These are phyloP conservation scores for Diplogelasinospora grovesii DNA, from an alignment of 495 filamentous ascomycete genomes.

Conservation along the genomic window DNA sequence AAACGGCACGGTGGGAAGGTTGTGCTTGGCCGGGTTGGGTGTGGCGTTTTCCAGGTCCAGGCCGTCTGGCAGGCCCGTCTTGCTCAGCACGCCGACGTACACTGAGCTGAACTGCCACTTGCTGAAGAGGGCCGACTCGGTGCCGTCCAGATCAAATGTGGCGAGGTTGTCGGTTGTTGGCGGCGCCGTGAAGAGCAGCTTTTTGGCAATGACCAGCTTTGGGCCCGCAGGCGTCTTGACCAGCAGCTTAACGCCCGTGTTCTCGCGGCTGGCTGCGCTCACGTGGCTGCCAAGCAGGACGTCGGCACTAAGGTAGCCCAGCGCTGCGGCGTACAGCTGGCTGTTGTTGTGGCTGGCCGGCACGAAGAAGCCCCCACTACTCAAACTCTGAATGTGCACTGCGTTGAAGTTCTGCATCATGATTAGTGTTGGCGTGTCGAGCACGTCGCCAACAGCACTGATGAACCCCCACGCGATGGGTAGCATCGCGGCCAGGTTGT, in stretches of 20 bases:
- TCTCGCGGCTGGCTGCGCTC: slow-evolving; percentile 15
- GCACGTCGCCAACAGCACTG: slow-evolving; percentile 34
- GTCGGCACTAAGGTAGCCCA: slow-evolving; percentile 25
- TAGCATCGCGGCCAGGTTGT: slow-evolving; percentile 32
- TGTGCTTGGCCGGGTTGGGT: slow-evolving; percentile 10
- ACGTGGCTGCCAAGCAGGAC: slow-evolving; percentile 33
- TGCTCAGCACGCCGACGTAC: slow-evolving; percentile 29
- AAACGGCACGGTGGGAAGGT: slow-evolving; percentile 16
- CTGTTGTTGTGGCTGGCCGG: slow-evolving; percentile 34
- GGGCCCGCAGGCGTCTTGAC: no score
- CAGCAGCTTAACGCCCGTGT: slow-evolving; percentile 22
- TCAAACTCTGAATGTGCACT: slow-evolving; percentile 23
- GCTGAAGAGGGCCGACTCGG: slow-evolving; percentile 24
- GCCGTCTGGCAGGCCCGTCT: slow-evolving; percentile 21
- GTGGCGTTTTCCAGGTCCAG: slow-evolving; percentile 12
- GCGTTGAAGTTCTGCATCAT: slow-evolving; percentile 34
- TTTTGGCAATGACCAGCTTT: slow-evolving; percentile 33
- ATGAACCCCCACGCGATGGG: slow-evolving; percentile 27
- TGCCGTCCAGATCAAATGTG: slow-evolving; percentile 25
- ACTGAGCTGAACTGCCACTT: slow-evolving; percentile 28
- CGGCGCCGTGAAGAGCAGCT: slow-evolving; percentile 33
- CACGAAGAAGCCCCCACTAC: slow-evolving; percentile 21
- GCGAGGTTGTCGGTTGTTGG: slow-evolving; percentile 27
- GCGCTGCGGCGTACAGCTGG: slow-evolving; percentile 34
- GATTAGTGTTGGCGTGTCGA: slow-evolving; percentile 31